Evolutionary conservation across 306 rosid species (phyloP), one percentile per base, ranked within the genome.

Genomic region (Vicia faba): DNA sequence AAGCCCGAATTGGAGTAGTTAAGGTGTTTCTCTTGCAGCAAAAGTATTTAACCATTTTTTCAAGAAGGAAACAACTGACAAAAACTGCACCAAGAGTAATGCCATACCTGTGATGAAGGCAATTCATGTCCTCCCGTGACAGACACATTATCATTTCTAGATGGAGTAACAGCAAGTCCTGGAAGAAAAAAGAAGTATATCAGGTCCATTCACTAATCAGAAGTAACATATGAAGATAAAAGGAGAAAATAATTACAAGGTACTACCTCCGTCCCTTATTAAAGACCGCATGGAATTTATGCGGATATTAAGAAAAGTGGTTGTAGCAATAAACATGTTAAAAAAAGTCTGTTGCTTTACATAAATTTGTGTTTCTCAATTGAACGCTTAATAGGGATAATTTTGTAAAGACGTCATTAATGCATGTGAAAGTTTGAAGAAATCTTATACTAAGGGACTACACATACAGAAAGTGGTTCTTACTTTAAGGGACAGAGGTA

Each of bases 51-150:
- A 76, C 43, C 65, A 51, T 51, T 11, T 61, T 69, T 60, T 67
- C 40, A 31, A 43, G 61, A 49, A 29, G 44, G 41, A 61, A 44
- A 48, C 48, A 44, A 76, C 33, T 56, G 63, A 71, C 40, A 64
- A 46, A 61, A 60, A 41, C 16, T 55, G 38, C 51, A 69, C 68
- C 46, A n/a, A 25, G 70, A 64, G 55, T 35, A 68, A 41, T 61
- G 45, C 5, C 75, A 67, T 84, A 93, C 99, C 99, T 90, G 90
- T 64, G 85, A 80, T 58, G 87, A 79, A 71, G 85, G 97, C 48
- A 95, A 54, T 80, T 85, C 89, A 69, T 57, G 77, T 63, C 81
- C 87, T 56, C 85, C 89, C 60, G 77, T 87, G 46, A 44, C 82
- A 73, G 89, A 71, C 45, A 71, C 78, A 77, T 80, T 87, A 50